Evolutionary conservation across 768 basidiomycete genomes (phyloP).

Genomic region (Naganishia onofrii): DNA sequence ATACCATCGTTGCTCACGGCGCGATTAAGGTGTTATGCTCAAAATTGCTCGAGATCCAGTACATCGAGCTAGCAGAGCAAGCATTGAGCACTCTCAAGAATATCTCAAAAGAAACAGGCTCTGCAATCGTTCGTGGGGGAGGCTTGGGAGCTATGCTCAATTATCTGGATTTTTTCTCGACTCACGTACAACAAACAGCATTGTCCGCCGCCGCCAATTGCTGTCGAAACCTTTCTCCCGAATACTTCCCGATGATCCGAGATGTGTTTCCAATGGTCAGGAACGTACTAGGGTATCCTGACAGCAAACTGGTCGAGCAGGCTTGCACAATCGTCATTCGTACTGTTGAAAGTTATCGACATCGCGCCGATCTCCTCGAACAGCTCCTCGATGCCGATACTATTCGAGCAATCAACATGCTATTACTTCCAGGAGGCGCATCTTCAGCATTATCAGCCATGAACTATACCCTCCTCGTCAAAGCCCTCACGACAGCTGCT

Average conservation of each 20-base stretch:
- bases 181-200: conserved; percentile 93
- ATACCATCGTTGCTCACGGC: conserved; percentile 96
- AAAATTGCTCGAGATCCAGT: conserved; percentile 94
- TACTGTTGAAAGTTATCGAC: conserved; percentile 85
- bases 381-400: conserved; percentile 70
- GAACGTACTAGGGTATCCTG: conserved; percentile 84
- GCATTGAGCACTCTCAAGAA: conserved; percentile 75
- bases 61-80: conserved; percentile 97
- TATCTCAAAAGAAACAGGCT: conserved; percentile 95
- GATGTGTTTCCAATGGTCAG: conserved; percentile 82
- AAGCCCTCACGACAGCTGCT: conserved; percentile 81
- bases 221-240: conserved; percentile 84
- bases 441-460: conserved; percentile 79
- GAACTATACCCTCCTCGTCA: conserved; percentile 83
- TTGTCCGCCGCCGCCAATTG: conserved; percentile 95
- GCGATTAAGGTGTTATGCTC: conserved; percentile 96
- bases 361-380: conserved; percentile 81
- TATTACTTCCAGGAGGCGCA: conserved; percentile 74
- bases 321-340: conserved; percentile 93
- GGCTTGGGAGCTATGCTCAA: conserved; percentile 88
- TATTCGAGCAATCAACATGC: conserved; percentile 76
- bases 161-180: conserved; percentile 97
- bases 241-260: conserved; percentile 82
- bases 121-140: conserved; percentile 91
- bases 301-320: conserved; percentile 95